These are phyloP conservation scores for Staphylotrichum longicolle DNA, from an alignment of 495 filamentous ascomycete species.

Conservation along the genomic window DNA sequence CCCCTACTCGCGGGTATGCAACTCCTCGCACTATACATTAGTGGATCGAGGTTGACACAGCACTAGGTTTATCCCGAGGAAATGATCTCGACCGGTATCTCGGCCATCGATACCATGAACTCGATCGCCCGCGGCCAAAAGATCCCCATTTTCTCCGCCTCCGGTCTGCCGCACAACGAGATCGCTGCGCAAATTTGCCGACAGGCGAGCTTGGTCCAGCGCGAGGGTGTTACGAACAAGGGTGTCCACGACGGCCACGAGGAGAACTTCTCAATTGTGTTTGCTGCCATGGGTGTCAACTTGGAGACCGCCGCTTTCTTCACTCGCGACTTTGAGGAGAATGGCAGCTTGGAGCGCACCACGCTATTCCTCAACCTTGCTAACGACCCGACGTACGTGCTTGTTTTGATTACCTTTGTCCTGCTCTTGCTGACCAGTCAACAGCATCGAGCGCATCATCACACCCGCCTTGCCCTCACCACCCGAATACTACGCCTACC, in stretches of 20 bases:
- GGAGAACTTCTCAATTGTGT: constrained; percentile 99
- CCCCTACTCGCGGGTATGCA: constrained; percentile 85
- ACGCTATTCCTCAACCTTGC: constrained; percentile 98
- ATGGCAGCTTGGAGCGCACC: constrained; percentile 94
- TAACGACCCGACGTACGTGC: constrained; percentile 89
- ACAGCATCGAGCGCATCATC: constrained; percentile 98
- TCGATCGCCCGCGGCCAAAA: constrained; percentile 99
- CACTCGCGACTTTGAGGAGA: constrained; percentile 98
- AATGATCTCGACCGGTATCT: constrained; percentile 99
- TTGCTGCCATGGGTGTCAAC: constrained; percentile 99
- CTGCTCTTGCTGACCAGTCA: constrained; percentile 28
- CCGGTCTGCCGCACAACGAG: constrained; percentile 98
- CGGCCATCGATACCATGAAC: constrained; percentile 99
- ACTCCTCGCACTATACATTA: background rate
- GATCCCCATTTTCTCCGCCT: constrained; percentile 98
- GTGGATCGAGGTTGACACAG: constrained; percentile 18
- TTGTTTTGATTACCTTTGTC: background rate
- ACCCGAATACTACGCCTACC: constrained; percentile 99
- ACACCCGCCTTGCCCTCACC: constrained; percentile 97
- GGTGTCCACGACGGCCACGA: constrained; percentile 95
- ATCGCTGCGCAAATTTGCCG: constrained; percentile 97
- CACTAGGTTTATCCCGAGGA: constrained; percentile 93
- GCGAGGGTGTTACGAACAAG: constrained; percentile 75
- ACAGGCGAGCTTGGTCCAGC: constrained; percentile 87
- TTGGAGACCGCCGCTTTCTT: constrained; percentile 99